Base-by-base conservation (phyloP, 352 stramenopile species). In the Phytophthora cajani region DNA sequence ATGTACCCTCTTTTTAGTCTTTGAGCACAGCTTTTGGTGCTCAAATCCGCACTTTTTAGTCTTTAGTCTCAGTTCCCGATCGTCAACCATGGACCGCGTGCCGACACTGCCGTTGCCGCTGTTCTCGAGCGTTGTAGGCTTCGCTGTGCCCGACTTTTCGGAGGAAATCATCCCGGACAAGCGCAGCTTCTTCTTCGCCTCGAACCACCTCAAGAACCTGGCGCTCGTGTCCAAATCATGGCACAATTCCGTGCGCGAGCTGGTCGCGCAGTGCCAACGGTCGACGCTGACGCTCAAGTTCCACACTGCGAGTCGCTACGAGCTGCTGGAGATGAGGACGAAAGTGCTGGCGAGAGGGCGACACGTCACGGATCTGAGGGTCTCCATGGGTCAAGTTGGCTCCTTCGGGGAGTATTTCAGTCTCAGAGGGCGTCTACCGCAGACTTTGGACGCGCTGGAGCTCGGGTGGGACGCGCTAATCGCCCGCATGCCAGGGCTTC, bases 151-250 rank as follows among this genome's bases (percentile, higher is more conserved):
- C n/a, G 42, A 47, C 11, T 64, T 56, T n/a, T 46, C 11, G 1
- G 66, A 75, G 7, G 46, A 67, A 1, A 30, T 67, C 8, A 11
- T 65, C 16, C 65, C 69, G 0, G 25, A 23, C 1, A 66, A 65
- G 52, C 33, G 27, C 30, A 51, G 9, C 8, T 21, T 67, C 0
- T 33, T 3, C 11, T 23, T 64, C 8, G 36, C 40, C 0, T 47
- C 38, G 12, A 46, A 62, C 1, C 1, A 2, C 23, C 51, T 81
- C 10, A 47, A 58, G 30, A 49, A 33, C 16, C 19, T 81, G 36
- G 64, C 71, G 46, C 53, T 83, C 10, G 67, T 83, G 17, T 67
- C 62, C 1, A 72, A 71, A 16, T 46, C 57, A 7, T 83, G 76
- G 76, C 27, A 21, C 1, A 12, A 53, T 32, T 59, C 71, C 1